phyloP scores from a whole-genome alignment of 371 early-diverging fungal genomes.

The Thermomucor indicae-seudaticae region DNA sequence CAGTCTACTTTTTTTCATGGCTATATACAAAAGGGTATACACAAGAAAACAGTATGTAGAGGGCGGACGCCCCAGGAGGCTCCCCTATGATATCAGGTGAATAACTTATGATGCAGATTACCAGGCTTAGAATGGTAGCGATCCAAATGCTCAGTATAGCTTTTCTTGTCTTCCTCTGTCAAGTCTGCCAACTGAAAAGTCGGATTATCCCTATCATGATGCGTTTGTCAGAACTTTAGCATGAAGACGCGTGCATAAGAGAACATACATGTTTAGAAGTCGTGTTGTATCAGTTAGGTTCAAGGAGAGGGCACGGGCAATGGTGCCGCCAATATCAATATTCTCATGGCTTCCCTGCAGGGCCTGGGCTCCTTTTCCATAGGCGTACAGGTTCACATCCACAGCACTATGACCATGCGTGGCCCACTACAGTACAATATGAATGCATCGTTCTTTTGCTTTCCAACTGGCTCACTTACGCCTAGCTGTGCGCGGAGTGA shows the following conservation, averaged over 20 bases:
- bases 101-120: slow-evolving; percentile 7
- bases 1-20: neutral
- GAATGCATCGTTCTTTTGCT: neutral
- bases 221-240: neutral
- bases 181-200: slow-evolving; percentile 22
- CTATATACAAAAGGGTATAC: too few relatives aligned
- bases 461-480: slow-evolving; percentile 22
- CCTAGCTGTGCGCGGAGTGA: slow-evolving; percentile 70
- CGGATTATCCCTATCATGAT: slow-evolving; percentile 14
- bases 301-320: slow-evolving; percentile 59
- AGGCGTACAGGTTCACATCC: slow-evolving; percentile 91
- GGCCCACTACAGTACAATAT: slow-evolving; percentile 56
- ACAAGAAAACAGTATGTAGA: too few relatives aligned
- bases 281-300: slow-evolving; percentile 61
- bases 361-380: slow-evolving; percentile 45
- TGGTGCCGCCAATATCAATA: slow-evolving; percentile 80
- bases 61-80: too few relatives aligned
- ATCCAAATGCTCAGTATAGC: slow-evolving; percentile 29
- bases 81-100: too few relatives aligned
- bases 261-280: slow-evolving; percentile 42
- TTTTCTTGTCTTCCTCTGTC: slow-evolving; percentile 22
- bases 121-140: slow-evolving; percentile 24
- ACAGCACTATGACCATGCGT: slow-evolving; percentile 93
- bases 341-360: slow-evolving; percentile 78
- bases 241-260: neutral